phyloP scores from a whole-genome alignment of 164 flowering plant species.

The Tetracentron sinense region DNA sequence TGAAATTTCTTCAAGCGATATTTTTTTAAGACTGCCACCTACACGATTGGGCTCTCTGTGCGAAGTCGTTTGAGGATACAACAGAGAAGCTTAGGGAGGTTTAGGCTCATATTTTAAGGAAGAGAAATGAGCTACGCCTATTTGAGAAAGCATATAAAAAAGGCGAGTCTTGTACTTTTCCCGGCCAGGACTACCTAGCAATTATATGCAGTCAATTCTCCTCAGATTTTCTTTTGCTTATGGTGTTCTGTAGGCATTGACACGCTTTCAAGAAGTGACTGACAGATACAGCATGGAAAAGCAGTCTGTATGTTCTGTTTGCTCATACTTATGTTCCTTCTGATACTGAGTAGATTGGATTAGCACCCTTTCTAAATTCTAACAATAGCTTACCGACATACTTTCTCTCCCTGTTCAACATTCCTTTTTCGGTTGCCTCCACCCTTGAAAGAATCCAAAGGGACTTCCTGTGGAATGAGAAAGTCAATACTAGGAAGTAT shows the following conservation, averaged over 20 bases:
- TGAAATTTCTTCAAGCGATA: slow-evolving; percentile 69
- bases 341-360: too few relatives aligned
- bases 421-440: too few relatives aligned
- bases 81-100: slow-evolving; percentile 75
- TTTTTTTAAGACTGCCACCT: slow-evolving; percentile 87
- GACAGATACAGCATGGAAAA: slow-evolving; percentile 86
- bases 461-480: too few relatives aligned
- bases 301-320: slow-evolving; percentile 64
- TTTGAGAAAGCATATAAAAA: slow-evolving; percentile 91
- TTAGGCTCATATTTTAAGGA: slow-evolving; percentile 80
- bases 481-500: too few relatives aligned
- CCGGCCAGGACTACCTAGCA: not conserved
- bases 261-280: slow-evolving; percentile 91
- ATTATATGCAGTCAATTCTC: not conserved
- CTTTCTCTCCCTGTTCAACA: too few relatives aligned
- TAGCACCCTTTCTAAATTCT: too few relatives aligned
- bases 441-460: too few relatives aligned
- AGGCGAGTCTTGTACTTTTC: slow-evolving; percentile 41
- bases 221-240: not conserved
- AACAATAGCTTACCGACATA: too few relatives aligned
- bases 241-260: slow-evolving; percentile 66
- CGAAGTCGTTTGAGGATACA: slow-evolving; percentile 74
- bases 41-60: slow-evolving; percentile 93
- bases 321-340: not conserved
- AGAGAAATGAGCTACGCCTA: slow-evolving; percentile 89